Evolutionary conservation across 345 rosid genomes (phyloP), one percentile per base, ranked within the genome.

Genomic region (Eucalyptus regnans): DNA sequence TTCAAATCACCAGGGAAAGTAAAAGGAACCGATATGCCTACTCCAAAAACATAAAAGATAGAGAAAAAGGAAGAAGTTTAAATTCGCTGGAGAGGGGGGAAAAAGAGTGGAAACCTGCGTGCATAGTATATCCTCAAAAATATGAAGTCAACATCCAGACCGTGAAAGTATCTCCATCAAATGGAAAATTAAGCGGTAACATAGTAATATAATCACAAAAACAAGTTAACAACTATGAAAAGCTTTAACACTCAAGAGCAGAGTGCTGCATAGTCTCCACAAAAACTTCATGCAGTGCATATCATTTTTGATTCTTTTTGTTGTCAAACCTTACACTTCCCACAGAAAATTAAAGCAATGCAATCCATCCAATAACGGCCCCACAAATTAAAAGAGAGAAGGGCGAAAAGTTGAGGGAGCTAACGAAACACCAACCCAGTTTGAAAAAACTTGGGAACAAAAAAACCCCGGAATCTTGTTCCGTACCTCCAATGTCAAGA

Each of bases 401-500:
- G 51, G 43, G 33, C 12, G 79, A 58, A 87, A 20, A 86, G 43
- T 50, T 18, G 44, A 79, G 68, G 27, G 27, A 76, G 83, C 48
- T 37, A 20, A 76, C 18, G 41, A 71, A 33, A 37, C 25, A 71
- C 46, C 83, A 20, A 37, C 48, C 23, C 83, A 20, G 25, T 33
- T 17, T 17, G 44, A 33, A 71, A 71, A 71, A 71, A 71, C 29
- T 48, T 68, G 31, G 22, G 25, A 66, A 41, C 60, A 7, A 87
- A 29, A 43, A 27, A 22, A 46, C 22, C 83, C 18, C 22, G 50
- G 56, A 43, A 87, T 48, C 50, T 33, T 37, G n/a, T 81, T n/a
- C 9, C 48, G 52, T 71, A 97, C 99, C 99, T 94, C 99, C 99
- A 87, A 98, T 98, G 89, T 98, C 99, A 91, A 97, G 95, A 88